A percentile compares a stretch with the other conserved stretches of the same genome.
Evolutionary conservation across 2,329 filamentous ascomycete genomes (phyloP).

Genomic region (Ophiocordyceps robertsii): DNA sequence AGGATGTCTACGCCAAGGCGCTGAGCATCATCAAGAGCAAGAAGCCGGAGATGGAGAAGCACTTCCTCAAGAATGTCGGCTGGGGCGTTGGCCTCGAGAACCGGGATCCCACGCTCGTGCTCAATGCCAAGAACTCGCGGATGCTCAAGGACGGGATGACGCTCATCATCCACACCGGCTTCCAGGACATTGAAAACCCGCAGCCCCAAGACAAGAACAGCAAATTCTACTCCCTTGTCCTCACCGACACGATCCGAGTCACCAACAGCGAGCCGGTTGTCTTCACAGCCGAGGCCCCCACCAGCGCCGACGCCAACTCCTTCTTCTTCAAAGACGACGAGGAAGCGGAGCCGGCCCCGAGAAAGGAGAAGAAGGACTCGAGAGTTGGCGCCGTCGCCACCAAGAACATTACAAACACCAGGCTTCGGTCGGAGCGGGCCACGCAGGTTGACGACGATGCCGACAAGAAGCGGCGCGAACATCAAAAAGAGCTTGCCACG

Average conservation of each 20-base stretch:
- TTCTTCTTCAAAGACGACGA: slow-evolving; percentile 99
- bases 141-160: slow-evolving; percentile 95
- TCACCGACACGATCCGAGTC: slow-evolving; percentile 89
- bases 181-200: slow-evolving; percentile 79
- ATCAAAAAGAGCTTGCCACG: slow-evolving; percentile 75
- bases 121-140: slow-evolving; percentile 78
- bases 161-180: slow-evolving; percentile 75
- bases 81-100: slow-evolving; percentile 88
- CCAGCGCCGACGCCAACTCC: slow-evolving; percentile 84
- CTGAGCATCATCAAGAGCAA: slow-evolving; percentile 68
- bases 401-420: slow-evolving; percentile 90
- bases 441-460: slow-evolving; percentile 81
- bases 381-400: slow-evolving; percentile 78
- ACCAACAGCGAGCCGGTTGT: slow-evolving; percentile 66
- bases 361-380: slow-evolving; percentile 77
- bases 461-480: slow-evolving; percentile 73
- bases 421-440: slow-evolving; percentile 80
- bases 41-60: slow-evolving; percentile 89
- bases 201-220: slow-evolving; percentile 81
- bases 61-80: slow-evolving; percentile 87
- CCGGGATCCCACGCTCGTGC: slow-evolving; percentile 65
- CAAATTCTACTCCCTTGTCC: slow-evolving; percentile 75
- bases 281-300: slow-evolving; percentile 86
- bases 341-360: slow-evolving; percentile 72
- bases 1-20: slow-evolving; percentile 88